Conservation (phyloP, 1,284 basidiomycete genomes). For the Naganishia liquefaciens region DNA sequence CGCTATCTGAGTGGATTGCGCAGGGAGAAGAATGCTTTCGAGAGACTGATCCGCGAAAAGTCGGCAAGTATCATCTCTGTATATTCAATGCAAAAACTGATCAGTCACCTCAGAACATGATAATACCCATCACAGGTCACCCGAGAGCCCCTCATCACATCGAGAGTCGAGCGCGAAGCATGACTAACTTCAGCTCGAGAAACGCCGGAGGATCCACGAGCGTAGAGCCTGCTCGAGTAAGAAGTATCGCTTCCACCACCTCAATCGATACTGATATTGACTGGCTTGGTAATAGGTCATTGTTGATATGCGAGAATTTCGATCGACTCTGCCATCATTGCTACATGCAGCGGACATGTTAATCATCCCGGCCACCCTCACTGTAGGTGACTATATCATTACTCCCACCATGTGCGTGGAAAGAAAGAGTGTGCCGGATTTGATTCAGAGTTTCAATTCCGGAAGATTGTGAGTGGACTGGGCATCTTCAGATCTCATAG, state of each 20-base stretch:
- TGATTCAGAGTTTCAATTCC: slow-evolving; percentile 88
- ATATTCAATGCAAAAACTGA: background rate
- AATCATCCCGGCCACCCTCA: slow-evolving; percentile 85
- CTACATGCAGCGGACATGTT: slow-evolving; percentile 79
- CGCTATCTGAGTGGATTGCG: slow-evolving; percentile 86
- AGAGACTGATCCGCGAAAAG: slow-evolving; percentile 86
- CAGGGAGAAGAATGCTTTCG: slow-evolving; percentile 92
- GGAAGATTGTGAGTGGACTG: slow-evolving; percentile 76
- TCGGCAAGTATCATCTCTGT: slow-evolving; percentile 61
- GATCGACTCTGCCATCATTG: slow-evolving; percentile 86
- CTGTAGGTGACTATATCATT: slow-evolving; percentile 94
- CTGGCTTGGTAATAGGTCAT: slow-evolving; percentile 64
- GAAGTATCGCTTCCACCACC: slow-evolving; percentile 7
- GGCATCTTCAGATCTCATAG: background rate
- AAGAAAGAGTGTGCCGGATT: slow-evolving; percentile 87
- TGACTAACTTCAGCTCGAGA: slow-evolving; percentile 66
- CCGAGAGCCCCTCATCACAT: slow-evolving; percentile 55
- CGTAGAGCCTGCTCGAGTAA: slow-evolving; percentile 69
- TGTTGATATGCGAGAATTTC: slow-evolving; percentile 95
- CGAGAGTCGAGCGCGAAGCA: slow-evolving; percentile 56
- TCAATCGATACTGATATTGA: background rate
- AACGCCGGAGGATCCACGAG: slow-evolving; percentile 77
- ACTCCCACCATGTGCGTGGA: slow-evolving; percentile 96
- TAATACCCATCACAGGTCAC: slow-evolving; percentile 83
- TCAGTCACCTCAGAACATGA: slow-evolving; percentile 68